Conservation (phyloP, 225 moss, liverwort and hornwort species). For the Antitrichia curtipendula region DNA sequence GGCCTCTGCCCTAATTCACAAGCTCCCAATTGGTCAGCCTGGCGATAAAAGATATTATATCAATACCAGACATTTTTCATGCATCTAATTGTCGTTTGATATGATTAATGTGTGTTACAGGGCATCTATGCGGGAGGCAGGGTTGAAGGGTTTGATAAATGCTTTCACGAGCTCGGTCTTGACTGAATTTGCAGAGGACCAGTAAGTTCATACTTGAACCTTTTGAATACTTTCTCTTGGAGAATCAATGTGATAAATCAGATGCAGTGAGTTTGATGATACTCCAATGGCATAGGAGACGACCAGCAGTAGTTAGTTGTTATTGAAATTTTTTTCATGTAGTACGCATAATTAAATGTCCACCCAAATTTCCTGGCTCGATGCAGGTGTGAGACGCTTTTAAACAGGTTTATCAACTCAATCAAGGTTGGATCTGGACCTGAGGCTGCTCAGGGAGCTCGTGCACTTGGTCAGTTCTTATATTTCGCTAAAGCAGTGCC, state of each 20-base stretch:
- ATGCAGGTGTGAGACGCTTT: slow-evolving; percentile 67
- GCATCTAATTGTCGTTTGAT: background rate
- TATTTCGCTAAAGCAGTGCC: background rate
- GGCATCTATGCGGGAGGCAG: slow-evolving; percentile 59
- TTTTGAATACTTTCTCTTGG: background rate
- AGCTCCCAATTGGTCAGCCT: background rate
- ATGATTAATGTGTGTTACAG: slow-evolving; percentile 4
- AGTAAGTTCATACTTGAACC: slow-evolving; percentile 24
- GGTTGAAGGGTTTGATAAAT: slow-evolving; percentile 58
- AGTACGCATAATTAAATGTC: background rate
- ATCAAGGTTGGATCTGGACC: slow-evolving; percentile 47
- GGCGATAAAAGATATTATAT: background rate
- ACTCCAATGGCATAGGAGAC: background rate
- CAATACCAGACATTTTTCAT: background rate
- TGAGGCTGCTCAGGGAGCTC: slow-evolving; percentile 64
- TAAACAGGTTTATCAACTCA: slow-evolving; percentile 53
- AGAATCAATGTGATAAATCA: background rate
- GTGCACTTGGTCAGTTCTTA: slow-evolving; percentile 48
- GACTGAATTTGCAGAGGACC: slow-evolving; percentile 56
- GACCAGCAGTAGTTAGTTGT: background rate
- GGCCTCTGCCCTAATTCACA: background rate
- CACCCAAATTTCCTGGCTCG: background rate
- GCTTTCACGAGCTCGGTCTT: slow-evolving; percentile 50
- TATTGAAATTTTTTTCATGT: background rate
- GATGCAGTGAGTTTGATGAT: background rate